Evolutionary conservation across 1,284 basidiomycete genomes (phyloP).

Genomic region (Earliella scabrosa): DNA sequence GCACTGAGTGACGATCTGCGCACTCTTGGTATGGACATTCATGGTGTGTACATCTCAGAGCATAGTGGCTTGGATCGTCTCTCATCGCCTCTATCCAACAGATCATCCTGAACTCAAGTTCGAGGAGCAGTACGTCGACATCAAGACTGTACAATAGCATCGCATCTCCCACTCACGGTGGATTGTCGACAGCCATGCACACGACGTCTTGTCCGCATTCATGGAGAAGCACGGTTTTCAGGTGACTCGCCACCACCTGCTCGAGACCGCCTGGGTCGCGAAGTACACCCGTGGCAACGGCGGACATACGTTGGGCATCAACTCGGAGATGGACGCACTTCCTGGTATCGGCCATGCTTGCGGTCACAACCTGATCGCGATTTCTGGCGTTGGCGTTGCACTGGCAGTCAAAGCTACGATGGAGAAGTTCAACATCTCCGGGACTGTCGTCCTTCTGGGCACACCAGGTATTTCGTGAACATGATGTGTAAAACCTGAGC

Average conservation of each 20-base stretch:
- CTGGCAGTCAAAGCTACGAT: constrained; percentile 69
- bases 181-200: constrained; percentile 45
- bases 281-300: constrained; percentile 63
- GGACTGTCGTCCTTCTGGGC: constrained; percentile 79
- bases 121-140: constrained; percentile 35
- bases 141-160: not conserved
- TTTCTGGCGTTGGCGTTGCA: constrained; percentile 79
- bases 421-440: constrained; percentile 61
- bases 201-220: constrained; percentile 59
- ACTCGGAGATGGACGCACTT: constrained; percentile 75
- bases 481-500: no score
- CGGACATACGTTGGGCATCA: constrained; percentile 71
- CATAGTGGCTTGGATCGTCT: not conserved
- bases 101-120: constrained; percentile 32
- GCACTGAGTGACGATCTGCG: constrained; percentile 55
- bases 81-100: not conserved
- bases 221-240: constrained; percentile 63
- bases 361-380: constrained; percentile 87
- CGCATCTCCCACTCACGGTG: not conserved
- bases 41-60: constrained; percentile 43
- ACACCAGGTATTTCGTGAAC: constrained; percentile 76
- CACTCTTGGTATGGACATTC: constrained; percentile 67
- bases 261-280: constrained; percentile 82
- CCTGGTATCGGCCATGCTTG: constrained; percentile 77
- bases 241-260: constrained; percentile 63